These are phyloP conservation scores for Leccinum obscurum DNA, from an alignment of 768 basidiomycete genomes.

Conservation along the genomic window DNA sequence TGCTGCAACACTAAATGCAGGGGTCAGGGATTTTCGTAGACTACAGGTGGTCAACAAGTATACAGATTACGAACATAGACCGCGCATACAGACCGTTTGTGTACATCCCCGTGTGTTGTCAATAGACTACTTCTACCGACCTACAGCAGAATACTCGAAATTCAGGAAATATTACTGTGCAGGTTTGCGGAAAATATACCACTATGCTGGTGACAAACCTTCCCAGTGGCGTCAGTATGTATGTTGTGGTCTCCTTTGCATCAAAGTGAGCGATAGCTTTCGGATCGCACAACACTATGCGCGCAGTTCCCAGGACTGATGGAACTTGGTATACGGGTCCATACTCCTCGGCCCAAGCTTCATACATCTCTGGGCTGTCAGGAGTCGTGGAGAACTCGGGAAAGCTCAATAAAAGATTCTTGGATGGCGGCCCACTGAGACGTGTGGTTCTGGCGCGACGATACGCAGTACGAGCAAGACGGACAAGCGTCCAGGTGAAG, in stretches of 20 bases:
- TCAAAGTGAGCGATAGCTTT: too few relatives aligned
- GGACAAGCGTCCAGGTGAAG: constrained; percentile 18
- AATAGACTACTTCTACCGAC: constrained; percentile 13
- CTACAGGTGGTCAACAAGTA: neutral
- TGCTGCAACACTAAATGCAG: constrained; percentile 42
- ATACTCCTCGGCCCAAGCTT: constrained; percentile 47
- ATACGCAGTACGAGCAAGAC: constrained; percentile 7
- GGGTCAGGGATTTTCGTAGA: constrained; percentile 38
- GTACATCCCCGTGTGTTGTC: constrained; percentile 20
- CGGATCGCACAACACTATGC: constrained; percentile 45
- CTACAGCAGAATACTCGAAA: constrained; percentile 4
- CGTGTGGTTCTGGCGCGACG: constrained; percentile 30
- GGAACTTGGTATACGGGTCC: constrained; percentile 48
- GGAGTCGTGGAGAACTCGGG: constrained; percentile 29
- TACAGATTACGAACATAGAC: neutral
- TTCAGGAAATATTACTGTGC: too few relatives aligned
- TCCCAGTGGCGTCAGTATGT: too few relatives aligned
- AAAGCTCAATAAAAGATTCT: constrained; percentile 45
- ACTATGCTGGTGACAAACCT: constrained; percentile 30
- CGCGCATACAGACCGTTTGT: constrained; percentile 13
- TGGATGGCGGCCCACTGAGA: constrained; percentile 44
- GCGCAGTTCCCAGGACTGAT: constrained; percentile 36
- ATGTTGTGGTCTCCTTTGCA: too few relatives aligned
- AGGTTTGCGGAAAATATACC: constrained; percentile 15
- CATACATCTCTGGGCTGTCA: constrained; percentile 40